These are phyloP conservation scores for Leccinellum rugosiceps DNA, from an alignment of 768 basidiomycete species.

Conservation along the genomic window DNA sequence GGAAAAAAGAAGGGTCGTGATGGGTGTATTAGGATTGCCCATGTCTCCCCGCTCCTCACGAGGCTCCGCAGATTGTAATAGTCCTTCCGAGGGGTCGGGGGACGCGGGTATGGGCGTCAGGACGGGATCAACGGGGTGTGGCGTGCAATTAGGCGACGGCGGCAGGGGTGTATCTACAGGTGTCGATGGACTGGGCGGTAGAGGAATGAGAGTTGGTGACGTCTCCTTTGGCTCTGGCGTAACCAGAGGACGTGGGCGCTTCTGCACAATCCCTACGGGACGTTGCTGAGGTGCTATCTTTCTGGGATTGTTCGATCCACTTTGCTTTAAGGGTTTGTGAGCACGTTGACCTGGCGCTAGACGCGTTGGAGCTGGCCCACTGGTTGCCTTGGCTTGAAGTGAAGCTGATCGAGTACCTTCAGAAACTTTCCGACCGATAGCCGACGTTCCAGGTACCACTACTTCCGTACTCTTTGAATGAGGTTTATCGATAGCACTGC, in stretches of 20 bases:
- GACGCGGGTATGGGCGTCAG: background rate
- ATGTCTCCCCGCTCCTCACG: slow-evolving; percentile 2
- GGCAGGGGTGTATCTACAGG: slow-evolving; percentile 22
- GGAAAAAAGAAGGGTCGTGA: slow-evolving; percentile 56
- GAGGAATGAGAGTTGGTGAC: slow-evolving; percentile 16
- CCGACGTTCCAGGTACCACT: background rate
- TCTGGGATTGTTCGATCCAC: slow-evolving; percentile 4
- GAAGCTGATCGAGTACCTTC: slow-evolving; percentile 4
- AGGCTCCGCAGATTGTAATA: background rate
- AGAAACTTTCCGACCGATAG: slow-evolving; percentile 7
- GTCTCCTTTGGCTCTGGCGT: slow-evolving; percentile 13
- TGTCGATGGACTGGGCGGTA: slow-evolving; percentile 20
- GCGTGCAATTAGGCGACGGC: slow-evolving; percentile 14
- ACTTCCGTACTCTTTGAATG: slow-evolving; percentile 10
- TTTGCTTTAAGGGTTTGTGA: slow-evolving; percentile 10
- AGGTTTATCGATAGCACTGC: slow-evolving; percentile 1
- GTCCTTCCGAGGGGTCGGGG: background rate
- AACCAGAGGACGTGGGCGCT: slow-evolving; percentile 10
- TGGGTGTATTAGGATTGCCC: slow-evolving; percentile 50
- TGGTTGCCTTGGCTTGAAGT: slow-evolving; percentile 10
- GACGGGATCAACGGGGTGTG: background rate
- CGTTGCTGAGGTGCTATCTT: slow-evolving; percentile 6
- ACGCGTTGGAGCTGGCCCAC: background rate
- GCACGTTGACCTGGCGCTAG: slow-evolving; percentile 4
- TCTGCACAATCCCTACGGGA: slow-evolving; percentile 3